A percentile compares a stretch with the other conserved stretches of the same genome.
Evolutionary conservation across 371 early-diverging fungal genomes (phyloP).

Genomic region (Zopfochytrium polystomum): DNA sequence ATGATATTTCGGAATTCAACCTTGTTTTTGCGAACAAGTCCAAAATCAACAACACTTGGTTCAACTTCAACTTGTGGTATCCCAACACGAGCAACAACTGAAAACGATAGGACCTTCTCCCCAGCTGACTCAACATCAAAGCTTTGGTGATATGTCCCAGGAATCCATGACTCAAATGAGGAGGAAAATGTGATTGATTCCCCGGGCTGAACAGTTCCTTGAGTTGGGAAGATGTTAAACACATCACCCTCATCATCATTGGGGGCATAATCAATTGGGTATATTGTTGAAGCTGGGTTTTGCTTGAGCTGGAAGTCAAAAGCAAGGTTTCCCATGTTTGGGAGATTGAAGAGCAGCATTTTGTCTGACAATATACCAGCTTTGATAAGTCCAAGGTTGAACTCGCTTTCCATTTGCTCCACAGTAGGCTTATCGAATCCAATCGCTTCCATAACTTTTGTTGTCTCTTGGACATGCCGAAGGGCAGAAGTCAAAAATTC

Average conservation of each 20-base stretch:
- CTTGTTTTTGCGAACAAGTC: slow-evolving; percentile 38
- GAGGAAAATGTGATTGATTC: slow-evolving; percentile 41
- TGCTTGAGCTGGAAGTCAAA: slow-evolving; percentile 24
- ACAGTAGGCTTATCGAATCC: slow-evolving; percentile 8
- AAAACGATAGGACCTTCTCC: slow-evolving; percentile 42
- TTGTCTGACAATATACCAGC: slow-evolving; percentile 33
- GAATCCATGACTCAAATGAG: slow-evolving; percentile 28
- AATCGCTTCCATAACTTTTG: slow-evolving; percentile 38
- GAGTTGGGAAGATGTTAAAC: slow-evolving; percentile 32
- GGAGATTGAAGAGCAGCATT: slow-evolving; percentile 48
- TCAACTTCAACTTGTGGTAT: slow-evolving; percentile 34
- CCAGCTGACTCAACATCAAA: slow-evolving; percentile 43
- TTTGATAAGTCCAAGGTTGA: slow-evolving; percentile 45
- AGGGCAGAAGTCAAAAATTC: slow-evolving; percentile 42
- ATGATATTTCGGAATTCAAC: slow-evolving; percentile 29
- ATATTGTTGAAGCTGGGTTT: slow-evolving; percentile 12
- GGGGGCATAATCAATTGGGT: slow-evolving; percentile 25
- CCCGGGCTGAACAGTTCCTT: slow-evolving; percentile 43
- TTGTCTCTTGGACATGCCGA: slow-evolving; percentile 37
- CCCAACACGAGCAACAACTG: slow-evolving; percentile 41
- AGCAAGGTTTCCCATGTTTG: slow-evolving; percentile 34
- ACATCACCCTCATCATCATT: slow-evolving; percentile 12
- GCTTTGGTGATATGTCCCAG: slow-evolving; percentile 46
- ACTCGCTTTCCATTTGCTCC: slow-evolving; percentile 35
- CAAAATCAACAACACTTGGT: slow-evolving; percentile 39